phyloP scores from a whole-genome alignment of 2,329 filamentous ascomycete species.

The Ceratocystis lukuohia region DNA sequence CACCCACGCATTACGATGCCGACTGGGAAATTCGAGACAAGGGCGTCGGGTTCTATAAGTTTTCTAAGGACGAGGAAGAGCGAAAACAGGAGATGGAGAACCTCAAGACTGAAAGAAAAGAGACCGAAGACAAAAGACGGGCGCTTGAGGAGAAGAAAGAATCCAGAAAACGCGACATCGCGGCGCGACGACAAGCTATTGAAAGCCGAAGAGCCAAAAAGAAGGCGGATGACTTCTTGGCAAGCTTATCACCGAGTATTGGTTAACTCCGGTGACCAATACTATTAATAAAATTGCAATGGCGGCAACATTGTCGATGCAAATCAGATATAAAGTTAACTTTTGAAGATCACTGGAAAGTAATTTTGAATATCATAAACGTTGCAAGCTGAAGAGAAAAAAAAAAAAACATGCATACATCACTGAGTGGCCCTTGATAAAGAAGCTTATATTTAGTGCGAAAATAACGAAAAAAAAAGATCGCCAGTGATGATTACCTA shows the following conservation, averaged over 20 bases:
- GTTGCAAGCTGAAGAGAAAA: too few relatives aligned
- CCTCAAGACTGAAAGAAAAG: conserved; percentile 51
- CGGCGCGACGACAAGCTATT: conserved; percentile 48
- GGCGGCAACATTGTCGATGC: background rate
- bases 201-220: conserved; percentile 49
- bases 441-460: too few relatives aligned
- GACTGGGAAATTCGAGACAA: conserved; percentile 71
- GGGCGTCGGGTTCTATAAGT: conserved; percentile 84
- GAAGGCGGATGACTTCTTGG: conserved; percentile 60
- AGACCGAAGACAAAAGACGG: conserved; percentile 47
- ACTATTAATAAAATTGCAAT: background rate
- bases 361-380: too few relatives aligned
- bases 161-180: conserved; percentile 47
- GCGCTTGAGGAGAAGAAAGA: conserved; percentile 41
- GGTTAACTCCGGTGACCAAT: background rate
- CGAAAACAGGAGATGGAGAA: conserved; percentile 59
- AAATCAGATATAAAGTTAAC: too few relatives aligned
- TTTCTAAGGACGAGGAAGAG: conserved; percentile 60
- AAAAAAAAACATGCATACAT: too few relatives aligned
- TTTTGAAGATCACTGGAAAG: too few relatives aligned
- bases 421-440: too few relatives aligned
- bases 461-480: too few relatives aligned
- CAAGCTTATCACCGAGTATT: conserved; percentile 32
- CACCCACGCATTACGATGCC: conserved; percentile 74
- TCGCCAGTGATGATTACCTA: too few relatives aligned